Evolutionary conservation across 2,329 filamentous ascomycete genomes (phyloP).

Genomic region (Pseudogymnoascus sp.): DNA sequence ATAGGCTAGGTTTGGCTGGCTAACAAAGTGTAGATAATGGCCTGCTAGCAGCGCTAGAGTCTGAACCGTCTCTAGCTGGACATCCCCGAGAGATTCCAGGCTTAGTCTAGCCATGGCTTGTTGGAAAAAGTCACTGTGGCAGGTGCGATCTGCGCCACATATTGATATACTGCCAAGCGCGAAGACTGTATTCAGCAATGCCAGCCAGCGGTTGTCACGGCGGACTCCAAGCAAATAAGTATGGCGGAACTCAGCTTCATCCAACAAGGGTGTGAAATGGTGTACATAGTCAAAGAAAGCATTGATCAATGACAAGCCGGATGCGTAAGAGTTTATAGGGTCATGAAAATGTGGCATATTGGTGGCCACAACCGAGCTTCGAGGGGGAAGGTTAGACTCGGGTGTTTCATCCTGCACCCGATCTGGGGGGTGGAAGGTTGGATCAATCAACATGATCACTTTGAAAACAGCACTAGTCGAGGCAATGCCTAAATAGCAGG

Average conservation of each 20-base stretch:
- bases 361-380: neutral
- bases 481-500: neutral
- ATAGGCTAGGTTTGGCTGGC: conserved; percentile 21
- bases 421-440: neutral
- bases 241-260: neutral
- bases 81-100: neutral
- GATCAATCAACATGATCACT: neutral
- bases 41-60: conserved; percentile 19
- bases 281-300: neutral
- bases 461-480: neutral
- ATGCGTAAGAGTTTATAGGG: neutral
- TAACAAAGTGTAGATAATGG: conserved; percentile 21
- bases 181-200: neutral
- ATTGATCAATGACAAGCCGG: neutral
- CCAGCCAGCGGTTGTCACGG: neutral
- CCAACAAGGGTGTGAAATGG: neutral
- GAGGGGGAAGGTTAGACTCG: neutral
- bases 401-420: neutral
- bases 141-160: neutral
- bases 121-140: neutral
- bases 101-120: neutral
- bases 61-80: conserved; percentile 18
- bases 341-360: neutral
- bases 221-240: neutral
- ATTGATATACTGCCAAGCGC: neutral